phyloP scores from a whole-genome alignment of 1,139 yeast genomes.

The Blastobotrys capitulatus region DNA sequence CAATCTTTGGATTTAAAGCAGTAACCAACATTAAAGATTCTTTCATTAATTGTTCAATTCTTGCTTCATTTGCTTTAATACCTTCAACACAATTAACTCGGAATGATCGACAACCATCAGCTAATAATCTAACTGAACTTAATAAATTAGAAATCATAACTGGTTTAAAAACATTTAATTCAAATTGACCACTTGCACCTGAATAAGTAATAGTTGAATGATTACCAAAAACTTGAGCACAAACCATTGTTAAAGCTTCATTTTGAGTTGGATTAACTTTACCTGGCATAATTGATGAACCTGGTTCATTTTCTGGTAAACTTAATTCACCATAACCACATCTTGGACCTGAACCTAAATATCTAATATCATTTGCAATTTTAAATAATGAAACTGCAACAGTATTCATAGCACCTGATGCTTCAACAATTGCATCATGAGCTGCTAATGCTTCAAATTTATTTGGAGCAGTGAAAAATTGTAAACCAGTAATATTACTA shows the following conservation, averaged over 20 bases:
- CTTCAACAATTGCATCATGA: slow-evolving; percentile 96
- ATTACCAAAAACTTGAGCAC: slow-evolving; percentile 97
- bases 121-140: slow-evolving; percentile 78
- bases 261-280: slow-evolving; percentile 99
- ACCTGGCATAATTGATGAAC: slow-evolving; percentile 99
- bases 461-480: slow-evolving; percentile 93
- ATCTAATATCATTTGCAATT: slow-evolving; percentile 96
- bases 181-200: slow-evolving; percentile 98
- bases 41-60: slow-evolving; percentile 79
- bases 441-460: slow-evolving; percentile 99
- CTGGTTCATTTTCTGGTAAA: slow-evolving; percentile 98
- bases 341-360: slow-evolving; percentile 98
- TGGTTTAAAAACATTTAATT: slow-evolving; percentile 96
- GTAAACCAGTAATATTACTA: slow-evolving; percentile 76
- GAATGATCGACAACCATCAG: slow-evolving; percentile 87
- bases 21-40: slow-evolving; percentile 98
- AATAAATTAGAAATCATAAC: slow-evolving; percentile 87
- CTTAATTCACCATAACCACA: slow-evolving; percentile 97
- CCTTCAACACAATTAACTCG: slow-evolving; percentile 94
- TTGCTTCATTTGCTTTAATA: slow-evolving; percentile 79
- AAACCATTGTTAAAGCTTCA: slow-evolving; percentile 98
- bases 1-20: slow-evolving; percentile 97
- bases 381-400: slow-evolving; percentile 89
- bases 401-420: slow-evolving; percentile 95
- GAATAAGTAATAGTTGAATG: slow-evolving; percentile 91